Base-by-base conservation (phyloP, 768 basidiomycete species). In the Hydnum rufescens region DNA sequence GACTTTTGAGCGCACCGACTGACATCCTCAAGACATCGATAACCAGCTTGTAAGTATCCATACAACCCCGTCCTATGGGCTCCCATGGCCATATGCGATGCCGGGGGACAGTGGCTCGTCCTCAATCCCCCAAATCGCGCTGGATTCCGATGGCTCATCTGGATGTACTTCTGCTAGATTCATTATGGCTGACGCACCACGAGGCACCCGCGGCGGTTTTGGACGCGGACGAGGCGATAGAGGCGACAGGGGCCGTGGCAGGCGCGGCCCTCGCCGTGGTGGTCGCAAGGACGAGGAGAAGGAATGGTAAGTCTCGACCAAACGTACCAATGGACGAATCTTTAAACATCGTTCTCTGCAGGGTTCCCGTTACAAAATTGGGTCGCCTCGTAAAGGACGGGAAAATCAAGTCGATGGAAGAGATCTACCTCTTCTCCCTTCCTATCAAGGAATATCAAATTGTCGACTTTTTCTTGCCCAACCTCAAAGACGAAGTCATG, bases 401-500 rank as follows among this genome's bases (percentile, higher is more conserved):
- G 60, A 97, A 97, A 73, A 96, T 99, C 74, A 96, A 93, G 71
- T 95, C 90, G 47, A 92, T 99, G 78, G 95, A 99, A 67, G 95
- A 99, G 67, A 96, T 97, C 70, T 99, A 97, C 72, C 90, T 99
- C 64, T 99, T 97, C 80, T 99, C 95, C 26, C 83, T 99, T 58
- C 92, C 93, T 56, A 85, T 99, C 70, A 99, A 97, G 72, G 95
- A 99, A 71, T 97, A 71, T 75, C 95, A 99, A 70, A 95, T 99
- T 69, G 83, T 99, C 75, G 95, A 99, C 74, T 80, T 82, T 67
- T 96, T 99, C 87, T 78, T 97, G 47, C 95, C 95, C 61, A 86
- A 87, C 66, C 84, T 99, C 71, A 99, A 99, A 77, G 95, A 92
- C 61, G 90, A 95, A 68, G 95, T 99, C 59, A 99, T 99, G 95